phyloP scores from a whole-genome alignment of 805 yeast genomes.

The Yarrowia alimentaria region DNA sequence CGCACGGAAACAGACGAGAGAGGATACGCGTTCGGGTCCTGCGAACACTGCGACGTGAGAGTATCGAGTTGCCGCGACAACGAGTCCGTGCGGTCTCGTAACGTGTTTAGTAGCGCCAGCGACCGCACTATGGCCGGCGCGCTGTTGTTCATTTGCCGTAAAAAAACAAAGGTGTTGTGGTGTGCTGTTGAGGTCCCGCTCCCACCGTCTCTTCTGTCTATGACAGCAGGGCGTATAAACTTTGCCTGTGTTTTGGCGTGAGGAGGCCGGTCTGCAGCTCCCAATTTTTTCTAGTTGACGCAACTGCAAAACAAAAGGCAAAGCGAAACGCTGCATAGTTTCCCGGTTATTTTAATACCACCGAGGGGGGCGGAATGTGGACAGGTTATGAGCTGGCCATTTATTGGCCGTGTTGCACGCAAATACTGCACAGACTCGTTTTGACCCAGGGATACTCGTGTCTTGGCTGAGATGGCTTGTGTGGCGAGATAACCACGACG shows the following conservation, averaged over 20 bases:
- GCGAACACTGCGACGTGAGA: constrained; percentile 7
- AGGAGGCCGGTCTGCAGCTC: too few species aligned
- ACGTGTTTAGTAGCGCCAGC: constrained; percentile 19
- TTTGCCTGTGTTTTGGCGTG: too few species aligned
- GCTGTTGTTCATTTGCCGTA: constrained; percentile 17
- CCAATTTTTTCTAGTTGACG: too few species aligned
- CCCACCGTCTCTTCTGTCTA: background rate
- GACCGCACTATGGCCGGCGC: constrained; percentile 26
- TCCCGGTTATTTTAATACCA: too few species aligned
- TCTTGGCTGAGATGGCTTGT: too few species aligned
- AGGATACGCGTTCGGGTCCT: constrained; percentile 11
- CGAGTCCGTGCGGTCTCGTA: constrained; percentile 22
- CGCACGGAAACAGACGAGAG: constrained; percentile 8
- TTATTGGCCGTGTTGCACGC: too few species aligned
- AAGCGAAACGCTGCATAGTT: too few species aligned
- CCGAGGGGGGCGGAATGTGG: too few species aligned
- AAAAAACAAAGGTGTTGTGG: background rate
- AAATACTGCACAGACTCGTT: too few species aligned
- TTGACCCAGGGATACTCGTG: too few species aligned
- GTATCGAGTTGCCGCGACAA: constrained; percentile 6
- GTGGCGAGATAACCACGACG: too few species aligned
- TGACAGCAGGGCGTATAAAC: constrained; percentile 16
- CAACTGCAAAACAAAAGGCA: too few species aligned
- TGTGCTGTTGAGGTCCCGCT: background rate
- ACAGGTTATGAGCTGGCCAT: background rate